Evolutionary conservation across 768 basidiomycete species (phyloP).

Genomic region (Sporobolomyces pararoseus): DNA sequence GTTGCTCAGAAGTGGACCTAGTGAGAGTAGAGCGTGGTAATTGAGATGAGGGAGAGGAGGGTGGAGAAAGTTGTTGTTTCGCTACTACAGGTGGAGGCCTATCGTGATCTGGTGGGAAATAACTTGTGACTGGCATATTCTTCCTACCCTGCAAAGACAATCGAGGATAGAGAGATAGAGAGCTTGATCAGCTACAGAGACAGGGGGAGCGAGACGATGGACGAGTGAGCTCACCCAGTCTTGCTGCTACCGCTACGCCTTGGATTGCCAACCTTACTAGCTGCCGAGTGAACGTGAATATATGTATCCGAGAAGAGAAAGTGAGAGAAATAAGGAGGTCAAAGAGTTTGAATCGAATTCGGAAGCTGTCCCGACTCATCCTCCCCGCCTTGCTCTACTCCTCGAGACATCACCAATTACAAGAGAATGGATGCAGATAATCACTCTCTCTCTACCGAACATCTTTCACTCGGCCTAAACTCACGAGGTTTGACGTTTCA

Average conservation of each 20-base stretch:
- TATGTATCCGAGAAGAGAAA: too few relatives aligned
- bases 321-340: too few relatives aligned
- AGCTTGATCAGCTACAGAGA: too few relatives aligned
- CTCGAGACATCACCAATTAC: background rate
- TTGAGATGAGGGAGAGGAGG: background rate
- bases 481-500: conserved; percentile 27
- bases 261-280: too few relatives aligned
- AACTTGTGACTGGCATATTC: conserved; percentile 8
- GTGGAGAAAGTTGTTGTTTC: background rate
- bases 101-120: conserved; percentile 15
- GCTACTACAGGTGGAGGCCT: background rate
- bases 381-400: background rate
- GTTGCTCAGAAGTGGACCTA: background rate
- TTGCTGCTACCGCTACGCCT: too few relatives aligned
- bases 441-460: background rate
- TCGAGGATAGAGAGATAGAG: too few relatives aligned
- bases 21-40: background rate
- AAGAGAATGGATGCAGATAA: background rate
- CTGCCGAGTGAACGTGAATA: too few relatives aligned
- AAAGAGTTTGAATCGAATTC: background rate
- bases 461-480: conserved; percentile 21
- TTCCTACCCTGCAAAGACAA: background rate
- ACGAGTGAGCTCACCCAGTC: too few relatives aligned
- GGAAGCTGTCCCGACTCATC: background rate
- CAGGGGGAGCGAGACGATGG: too few relatives aligned